Evolutionary conservation across 768 basidiomycete species (phyloP).

Genomic region (Leucocoprinus birnbaumii): DNA sequence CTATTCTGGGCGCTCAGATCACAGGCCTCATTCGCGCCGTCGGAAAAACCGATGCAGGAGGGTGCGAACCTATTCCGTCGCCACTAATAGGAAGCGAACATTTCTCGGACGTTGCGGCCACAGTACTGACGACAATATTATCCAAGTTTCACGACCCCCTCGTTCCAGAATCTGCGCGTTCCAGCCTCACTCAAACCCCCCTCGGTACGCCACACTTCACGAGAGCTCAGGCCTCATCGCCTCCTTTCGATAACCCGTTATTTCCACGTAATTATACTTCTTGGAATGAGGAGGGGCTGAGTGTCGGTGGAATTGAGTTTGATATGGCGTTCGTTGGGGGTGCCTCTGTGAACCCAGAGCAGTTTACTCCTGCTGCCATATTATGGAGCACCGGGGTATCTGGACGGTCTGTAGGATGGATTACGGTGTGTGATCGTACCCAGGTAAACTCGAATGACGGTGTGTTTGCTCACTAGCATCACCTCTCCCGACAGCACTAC

Average conservation of each 20-base stretch:
- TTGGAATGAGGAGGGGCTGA: constrained; percentile 24
- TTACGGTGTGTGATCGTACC: constrained; percentile 17
- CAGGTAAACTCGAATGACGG: not conserved
- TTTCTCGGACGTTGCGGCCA: constrained; percentile 22
- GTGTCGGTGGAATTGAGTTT: constrained; percentile 24
- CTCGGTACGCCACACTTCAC: constrained; percentile 13
- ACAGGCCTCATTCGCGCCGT: constrained; percentile 20
- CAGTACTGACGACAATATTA: constrained; percentile 23
- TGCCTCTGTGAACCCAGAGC: constrained; percentile 20
- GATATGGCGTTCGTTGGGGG: constrained; percentile 25
- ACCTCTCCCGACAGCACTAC: constrained; percentile 21
- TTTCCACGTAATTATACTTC: constrained; percentile 26
- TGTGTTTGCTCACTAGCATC: too few species aligned
- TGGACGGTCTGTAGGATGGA: constrained; percentile 18
- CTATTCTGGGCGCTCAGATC: constrained; percentile 25
- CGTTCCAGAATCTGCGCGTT: constrained; percentile 17
- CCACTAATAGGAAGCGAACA: constrained; percentile 24
- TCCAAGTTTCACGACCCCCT: constrained; percentile 26
- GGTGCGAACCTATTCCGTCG: constrained; percentile 20
- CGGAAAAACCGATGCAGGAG: constrained; percentile 16
- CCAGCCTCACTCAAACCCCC: constrained; percentile 13
- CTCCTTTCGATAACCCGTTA: constrained; percentile 21
- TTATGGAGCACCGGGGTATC: constrained; percentile 19
- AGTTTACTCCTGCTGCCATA: constrained; percentile 22
- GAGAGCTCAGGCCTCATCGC: constrained; percentile 24